Base-by-base conservation (phyloP, 306 rosid genomes). In the Inga oerstediana region DNA sequence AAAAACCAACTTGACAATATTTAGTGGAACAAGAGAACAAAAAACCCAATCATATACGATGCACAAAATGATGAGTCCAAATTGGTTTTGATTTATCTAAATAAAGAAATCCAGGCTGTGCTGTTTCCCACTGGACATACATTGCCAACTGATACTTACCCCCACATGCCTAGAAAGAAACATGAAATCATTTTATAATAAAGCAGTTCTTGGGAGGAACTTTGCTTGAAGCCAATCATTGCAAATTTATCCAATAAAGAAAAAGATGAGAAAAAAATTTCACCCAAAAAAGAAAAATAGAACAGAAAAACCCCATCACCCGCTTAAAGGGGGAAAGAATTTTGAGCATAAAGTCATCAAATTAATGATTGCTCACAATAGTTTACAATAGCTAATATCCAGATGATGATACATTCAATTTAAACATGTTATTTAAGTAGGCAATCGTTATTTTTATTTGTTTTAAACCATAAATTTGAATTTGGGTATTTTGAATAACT, bases 121-220 rank as follows among this genome's bases (percentile, higher is more conserved):
- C 74, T 90, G 91, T 78, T 83, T 86, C 90, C 90, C 80, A 58
- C 52, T 51, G 62, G 58, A 56, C 88, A 81, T 69, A 54, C 84
- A 74, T 45, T 74, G 89, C 85, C 88, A 84, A 84, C 83, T 84
- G 74, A 85, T 77, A 39, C 81, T 27, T 71, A 58, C 78, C 56
- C 66, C 37, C 46, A 77, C 64, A 78, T 78, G 79, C 79, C 71
- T 30, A 70, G 27, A 54, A 71, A 66, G 35, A 71, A 39, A 46
- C 10, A 22, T 45, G 51, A 79, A 39, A 67, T 8, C 72, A 65
- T 82, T 80, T 71, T 37, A 84, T 79, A 75, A 32, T 22, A 79
- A 79, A 84, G 81, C 79, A 75, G 7, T 76, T 81, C 64, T 75
- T 71, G 11, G 11, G 48, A 54, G 49, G 54, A 70, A 11, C 76